These are phyloP conservation scores for Ensete glaucum DNA, from an alignment of 176 grass and related monocot genomes.

Conservation along the genomic window DNA sequence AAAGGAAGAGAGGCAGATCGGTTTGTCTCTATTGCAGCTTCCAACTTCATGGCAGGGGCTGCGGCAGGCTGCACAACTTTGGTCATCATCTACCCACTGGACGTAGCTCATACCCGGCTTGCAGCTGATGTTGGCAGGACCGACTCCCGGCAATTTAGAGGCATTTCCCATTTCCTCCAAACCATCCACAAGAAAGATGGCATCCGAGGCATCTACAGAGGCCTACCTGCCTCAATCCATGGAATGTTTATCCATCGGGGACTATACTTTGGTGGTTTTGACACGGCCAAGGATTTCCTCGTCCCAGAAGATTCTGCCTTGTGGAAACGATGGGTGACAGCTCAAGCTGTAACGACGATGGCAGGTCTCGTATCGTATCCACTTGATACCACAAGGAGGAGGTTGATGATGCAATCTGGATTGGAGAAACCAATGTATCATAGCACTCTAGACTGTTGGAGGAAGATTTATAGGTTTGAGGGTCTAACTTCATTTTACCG, in stretches of 20 bases:
- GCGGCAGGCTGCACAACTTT: conserved; percentile 87
- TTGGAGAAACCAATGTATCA: conserved; percentile 58
- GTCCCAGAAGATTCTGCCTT: conserved; percentile 53
- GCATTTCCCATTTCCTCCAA: conserved; percentile 83
- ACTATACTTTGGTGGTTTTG: conserved; percentile 90
- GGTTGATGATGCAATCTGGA: conserved; percentile 99
- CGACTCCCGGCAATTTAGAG: conserved; percentile 75
- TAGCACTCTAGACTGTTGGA: conserved; percentile 78
- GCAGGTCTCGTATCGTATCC: conserved; percentile 81
- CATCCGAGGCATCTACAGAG: conserved; percentile 67
- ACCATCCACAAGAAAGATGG: conserved; percentile 76
- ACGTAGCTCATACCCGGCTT: conserved; percentile 89
- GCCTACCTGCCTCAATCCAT: conserved; percentile 61
- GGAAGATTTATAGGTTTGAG: conserved; percentile 67
- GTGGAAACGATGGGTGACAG: conserved; percentile 72
- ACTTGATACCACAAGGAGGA: conserved; percentile 66
- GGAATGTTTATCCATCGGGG: conserved; percentile 92
- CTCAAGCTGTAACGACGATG: conserved; percentile 63
- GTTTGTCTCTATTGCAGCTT: conserved; percentile 51
- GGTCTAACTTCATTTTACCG: conserved; percentile 75
- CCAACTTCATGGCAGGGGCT: conserved; percentile 80
- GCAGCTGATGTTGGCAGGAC: conserved; percentile 72
- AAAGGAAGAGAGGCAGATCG: conserved; percentile 39
- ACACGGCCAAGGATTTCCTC: conserved; percentile 77
- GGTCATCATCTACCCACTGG: conserved; percentile 86